phyloP scores from a whole-genome alignment of 2,329 filamentous ascomycete genomes.

The Botryotinia calthae region DNA sequence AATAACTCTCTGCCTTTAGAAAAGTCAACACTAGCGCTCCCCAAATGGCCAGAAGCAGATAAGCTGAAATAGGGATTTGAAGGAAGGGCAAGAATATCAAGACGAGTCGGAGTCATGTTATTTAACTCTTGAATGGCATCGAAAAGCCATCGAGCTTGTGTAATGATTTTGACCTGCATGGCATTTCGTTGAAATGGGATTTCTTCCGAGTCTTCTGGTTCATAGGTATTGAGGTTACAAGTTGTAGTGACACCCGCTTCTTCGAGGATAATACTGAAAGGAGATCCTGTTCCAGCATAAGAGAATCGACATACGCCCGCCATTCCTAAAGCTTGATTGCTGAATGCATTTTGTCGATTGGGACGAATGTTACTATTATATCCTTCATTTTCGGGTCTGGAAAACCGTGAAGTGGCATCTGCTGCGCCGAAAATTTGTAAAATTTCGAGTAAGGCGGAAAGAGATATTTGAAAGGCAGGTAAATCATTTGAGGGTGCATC shows the following conservation, averaged over 20 bases:
- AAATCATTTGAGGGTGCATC: slow-evolving; percentile 44
- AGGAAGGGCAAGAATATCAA: slow-evolving; percentile 63
- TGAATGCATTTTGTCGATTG: slow-evolving; percentile 72
- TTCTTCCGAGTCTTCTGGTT: slow-evolving; percentile 69
- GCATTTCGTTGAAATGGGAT: slow-evolving; percentile 85
- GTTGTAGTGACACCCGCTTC: slow-evolving; percentile 85
- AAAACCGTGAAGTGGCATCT: slow-evolving; percentile 55
- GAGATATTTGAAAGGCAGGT: slow-evolving; percentile 80
- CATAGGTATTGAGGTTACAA: slow-evolving; percentile 86
- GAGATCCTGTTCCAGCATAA: slow-evolving; percentile 71
- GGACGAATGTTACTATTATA: slow-evolving; percentile 62
- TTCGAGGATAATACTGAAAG: slow-evolving; percentile 80
- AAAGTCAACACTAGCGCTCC: slow-evolving; percentile 65
- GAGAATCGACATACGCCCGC: slow-evolving; percentile 81
- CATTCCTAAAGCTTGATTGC: slow-evolving; percentile 76
- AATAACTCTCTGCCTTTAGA: slow-evolving; percentile 63
- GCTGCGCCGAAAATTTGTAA: slow-evolving; percentile 93
- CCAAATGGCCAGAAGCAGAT: slow-evolving; percentile 59
- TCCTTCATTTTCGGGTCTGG: slow-evolving; percentile 57
- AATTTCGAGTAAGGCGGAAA: slow-evolving; percentile 85
- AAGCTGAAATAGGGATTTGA: slow-evolving; percentile 70
- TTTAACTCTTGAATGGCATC: slow-evolving; percentile 70
- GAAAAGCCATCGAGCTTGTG: slow-evolving; percentile 72
- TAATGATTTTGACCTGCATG: slow-evolving; percentile 89
- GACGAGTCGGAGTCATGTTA: slow-evolving; percentile 60